Evolutionary conservation across 2,329 filamentous ascomycete species (phyloP), one percentile per base, ranked within the genome.

Genomic region (Fusarium sp.): DNA sequence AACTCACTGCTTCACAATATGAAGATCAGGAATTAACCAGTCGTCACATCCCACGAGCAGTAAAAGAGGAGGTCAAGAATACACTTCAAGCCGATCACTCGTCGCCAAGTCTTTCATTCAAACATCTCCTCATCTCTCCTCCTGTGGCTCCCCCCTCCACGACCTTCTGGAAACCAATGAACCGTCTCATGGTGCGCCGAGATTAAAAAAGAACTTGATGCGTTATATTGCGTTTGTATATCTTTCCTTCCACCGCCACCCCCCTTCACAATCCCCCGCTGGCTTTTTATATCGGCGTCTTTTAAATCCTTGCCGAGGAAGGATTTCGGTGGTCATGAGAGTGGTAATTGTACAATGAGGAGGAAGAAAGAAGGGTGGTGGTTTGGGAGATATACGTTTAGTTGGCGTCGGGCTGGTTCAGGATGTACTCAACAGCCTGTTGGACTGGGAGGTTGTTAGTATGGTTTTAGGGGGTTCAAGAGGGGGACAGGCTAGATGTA

Each of bases 391-490:
- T 57, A 60, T 35, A 54, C 38, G 49, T 78, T 83, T 86, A 89
- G 91, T 89, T 90, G 89, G 95, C 95, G 85, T 97, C 95, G 80
- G 95, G 95, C 88, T 97, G 95, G 85, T 90, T 91, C 81, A 95
- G 84, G 86, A 98, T 97, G 88, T 98, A 98, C 83, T 95, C 91
- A 76, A 97, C 94, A 78, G 95, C 95, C 89, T 97, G 93, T 85
- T 96, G 93, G 79, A 98, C 95, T 97, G 80, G 47, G 30, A 16
- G 12, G 32, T 60, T 54, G 62, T 56, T 44, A 56, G 37, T 33
- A 30, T 12, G 5, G 18, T 18, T 6, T 9, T 9, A 19, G 11
- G 15, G 25, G 21, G 15, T 15, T 54, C 13, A 30, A n/a, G 19
- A 12, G 11, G 21, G 19, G 9, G 23, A 11, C 4, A 25, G 25